Evolutionary conservation across 768 basidiomycete genomes (phyloP), one percentile per base, ranked within the genome.

Genomic region (Leccinellum rugosiceps): DNA sequence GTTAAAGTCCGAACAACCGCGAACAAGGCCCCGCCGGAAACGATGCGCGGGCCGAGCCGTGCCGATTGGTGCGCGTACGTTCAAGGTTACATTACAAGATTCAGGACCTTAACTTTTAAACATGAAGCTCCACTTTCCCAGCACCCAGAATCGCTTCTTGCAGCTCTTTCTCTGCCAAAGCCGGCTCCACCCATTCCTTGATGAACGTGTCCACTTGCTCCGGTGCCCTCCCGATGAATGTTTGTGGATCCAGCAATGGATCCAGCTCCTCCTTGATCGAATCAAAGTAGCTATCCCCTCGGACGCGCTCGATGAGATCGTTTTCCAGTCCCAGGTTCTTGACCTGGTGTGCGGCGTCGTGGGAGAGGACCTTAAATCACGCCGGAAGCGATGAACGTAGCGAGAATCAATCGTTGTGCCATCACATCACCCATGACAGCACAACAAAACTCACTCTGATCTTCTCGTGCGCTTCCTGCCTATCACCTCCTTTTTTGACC

Each of bases 381-480:
- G n/a, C n/a, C n/a, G 48, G 46, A 52, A 62, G 46, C 54, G 28
- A 50, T 13, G 30, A 50, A 53, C 49, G 41, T 38, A 57, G 34
- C 63, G 41, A 58, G 14, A 50, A 56, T 63, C 19, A 55, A 51
- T 54, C 44, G 50, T 50, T 11, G 56, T 45, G 1, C 57, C 21
- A 58, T 65, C 50, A 58, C 51, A 38, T 47, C 51, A 50, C 57
- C 44, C 47, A 58, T 65, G 50, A 58, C 51, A 38, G 47, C 51
- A 50, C 14, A 52, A 32, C 45, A 58, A 23, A n/a, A 75, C 78
- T 58, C 60, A 90, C 90, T 58, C 96, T 79, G 68, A 98, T 94
- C 76, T 92, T 90, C 75, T 98, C 97, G 71, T 98, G 97, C 8
- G 93, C 93, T 74, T 93, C 94, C 71, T 98, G 97, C 32, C 97